Percentiles rank a stretch among this genome's conserved stretches.
Conservation (phyloP, 768 basidiomycete species). For the Russula sp. region DNA sequence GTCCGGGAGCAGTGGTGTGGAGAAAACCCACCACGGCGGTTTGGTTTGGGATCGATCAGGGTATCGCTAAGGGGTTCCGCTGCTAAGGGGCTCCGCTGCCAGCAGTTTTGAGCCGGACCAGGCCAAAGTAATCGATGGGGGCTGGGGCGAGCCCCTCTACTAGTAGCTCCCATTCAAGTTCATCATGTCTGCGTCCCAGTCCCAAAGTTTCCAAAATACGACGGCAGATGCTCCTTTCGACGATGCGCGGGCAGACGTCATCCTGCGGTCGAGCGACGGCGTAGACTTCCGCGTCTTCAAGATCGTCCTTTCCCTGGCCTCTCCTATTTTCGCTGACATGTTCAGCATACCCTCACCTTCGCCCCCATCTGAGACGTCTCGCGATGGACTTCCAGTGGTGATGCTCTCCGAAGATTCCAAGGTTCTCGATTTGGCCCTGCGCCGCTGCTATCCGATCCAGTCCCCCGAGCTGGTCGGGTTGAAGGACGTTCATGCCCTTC, state of each 20-base stretch:
- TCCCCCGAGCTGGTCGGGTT: not conserved
- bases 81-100: too few species aligned
- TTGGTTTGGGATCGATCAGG: too few species aligned
- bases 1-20: too few species aligned
- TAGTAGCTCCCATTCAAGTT: not conserved
- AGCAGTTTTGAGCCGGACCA: too few species aligned
- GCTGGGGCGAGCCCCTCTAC: too few species aligned
- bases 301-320: constrained; percentile 11
- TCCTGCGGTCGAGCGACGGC: constrained; percentile 6
- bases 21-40: too few species aligned
- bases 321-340: constrained; percentile 14
- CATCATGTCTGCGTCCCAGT: not conserved
- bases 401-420: constrained; percentile 3
- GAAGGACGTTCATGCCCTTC: not conserved
- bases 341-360: not conserved
- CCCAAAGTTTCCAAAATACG: not conserved
- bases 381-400: not conserved
- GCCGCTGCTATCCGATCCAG: constrained; percentile 14
- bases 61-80: too few species aligned
- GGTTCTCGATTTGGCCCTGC: constrained; percentile 10
- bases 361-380: not conserved
- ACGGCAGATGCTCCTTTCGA: constrained; percentile 9
- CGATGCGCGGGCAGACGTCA: constrained; percentile 2
- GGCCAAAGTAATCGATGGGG: too few species aligned
- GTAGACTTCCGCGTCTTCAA: constrained; percentile 12